Base-by-base conservation (phyloP, 495 filamentous ascomycete species). In the Xylaria bambusicola region DNA sequence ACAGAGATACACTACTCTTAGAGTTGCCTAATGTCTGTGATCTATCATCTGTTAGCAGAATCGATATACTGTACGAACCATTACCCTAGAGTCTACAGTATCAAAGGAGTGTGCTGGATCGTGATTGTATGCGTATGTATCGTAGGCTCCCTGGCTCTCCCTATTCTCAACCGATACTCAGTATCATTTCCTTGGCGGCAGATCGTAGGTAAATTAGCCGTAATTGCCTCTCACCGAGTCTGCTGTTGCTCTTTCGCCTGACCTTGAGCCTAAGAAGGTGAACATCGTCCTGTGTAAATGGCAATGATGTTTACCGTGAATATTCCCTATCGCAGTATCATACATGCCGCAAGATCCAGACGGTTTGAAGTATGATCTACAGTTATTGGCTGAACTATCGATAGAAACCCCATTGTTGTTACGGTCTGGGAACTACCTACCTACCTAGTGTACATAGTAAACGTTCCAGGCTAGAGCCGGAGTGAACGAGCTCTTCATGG, bases 341-440 rank as follows among this genome's bases (percentile, higher is more conserved):
- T 10, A 33, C 29, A 10, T 10, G 29, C 5, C 29, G 29, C 29
- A 33, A 33, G 29, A 33, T 8, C 17, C 24, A 44, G 24, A 54
- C 10, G 38, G 52, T 44, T 15, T 31, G 52, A 33, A 54, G 13
- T 31, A 24, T 3, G 52, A 20, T 48, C 42, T 33, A 48, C 54
- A 49, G 26, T 12, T 27, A 48, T 50, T 49, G 38, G 44, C 21
- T 31, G 26, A 50, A 51, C 56, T 51, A 58, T 51, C 9, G 47
- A 44, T 18, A 21, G 23, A 50, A 56, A 46, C 24, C 31, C 12
- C 18, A 47, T 27, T 42, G 24, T 18, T 7, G 10, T 38, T 38
- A 6, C 10, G 31, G 31, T 10, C 5, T 10, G 31, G 10, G 10
- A 33, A 33, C 31, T 33, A 33, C 10, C 31, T 33, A 33, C n/a